These are phyloP conservation scores for Aspergillus calidoustus DNA, from an alignment of 2,329 filamentous ascomycete genomes.

Conservation along the genomic window DNA sequence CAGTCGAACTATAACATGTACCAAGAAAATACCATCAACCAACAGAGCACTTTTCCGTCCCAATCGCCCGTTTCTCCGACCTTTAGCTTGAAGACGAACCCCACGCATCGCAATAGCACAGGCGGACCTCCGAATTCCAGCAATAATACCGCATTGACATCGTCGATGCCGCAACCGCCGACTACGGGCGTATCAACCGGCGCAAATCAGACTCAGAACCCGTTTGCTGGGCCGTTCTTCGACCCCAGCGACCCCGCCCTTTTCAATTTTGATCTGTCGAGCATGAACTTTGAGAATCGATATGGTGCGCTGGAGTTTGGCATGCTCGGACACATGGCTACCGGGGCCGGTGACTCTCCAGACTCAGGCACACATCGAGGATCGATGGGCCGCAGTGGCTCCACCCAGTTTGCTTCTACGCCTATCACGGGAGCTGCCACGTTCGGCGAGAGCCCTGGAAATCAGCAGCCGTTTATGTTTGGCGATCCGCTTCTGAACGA, in stretches of 20 bases:
- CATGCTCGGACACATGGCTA: constrained; percentile 95
- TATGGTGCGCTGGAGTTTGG: constrained; percentile 96
- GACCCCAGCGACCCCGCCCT: constrained; percentile 89
- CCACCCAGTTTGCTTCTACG: constrained; percentile 46
- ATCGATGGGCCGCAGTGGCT: constrained; percentile 51
- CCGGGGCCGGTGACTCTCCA: constrained; percentile 80
- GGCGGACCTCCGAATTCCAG: constrained; percentile 16
- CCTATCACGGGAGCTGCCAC: constrained; percentile 36
- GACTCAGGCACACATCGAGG: constrained; percentile 59
- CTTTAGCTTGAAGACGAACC: constrained; percentile 61
- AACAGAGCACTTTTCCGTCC: constrained; percentile 59
- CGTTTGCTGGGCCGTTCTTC: constrained; percentile 68
- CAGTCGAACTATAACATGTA: constrained; percentile 52
- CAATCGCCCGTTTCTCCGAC: constrained; percentile 76
- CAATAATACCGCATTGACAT: constrained; percentile 28
- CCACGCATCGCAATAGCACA: constrained; percentile 38
- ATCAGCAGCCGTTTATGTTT: constrained; percentile 51
- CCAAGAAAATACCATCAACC: constrained; percentile 50
- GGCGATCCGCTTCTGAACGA: constrained; percentile 51
- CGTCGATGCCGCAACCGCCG: constrained; percentile 54
- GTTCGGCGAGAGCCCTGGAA: constrained; percentile 52
- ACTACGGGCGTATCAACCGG: constrained; percentile 55
- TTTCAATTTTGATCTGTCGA: constrained; percentile 95
- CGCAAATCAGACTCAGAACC: constrained; percentile 42
- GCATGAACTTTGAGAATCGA: constrained; percentile 92